phyloP scores from a whole-genome alignment of 1,139 yeast species.

The Geotrichum cucujoidarum region DNA sequence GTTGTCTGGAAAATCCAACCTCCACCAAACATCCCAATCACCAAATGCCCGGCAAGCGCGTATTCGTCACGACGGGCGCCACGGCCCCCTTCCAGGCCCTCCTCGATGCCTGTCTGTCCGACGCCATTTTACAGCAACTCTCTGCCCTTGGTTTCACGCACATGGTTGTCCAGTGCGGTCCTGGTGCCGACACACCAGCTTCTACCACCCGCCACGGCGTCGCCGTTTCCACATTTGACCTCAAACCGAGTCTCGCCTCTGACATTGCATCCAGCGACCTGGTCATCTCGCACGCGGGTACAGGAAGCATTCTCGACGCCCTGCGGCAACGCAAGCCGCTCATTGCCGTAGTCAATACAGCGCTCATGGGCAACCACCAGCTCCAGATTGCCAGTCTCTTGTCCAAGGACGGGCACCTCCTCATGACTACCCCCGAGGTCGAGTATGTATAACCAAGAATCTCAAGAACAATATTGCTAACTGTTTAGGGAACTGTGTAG shows the following conservation, averaged over 20 bases:
- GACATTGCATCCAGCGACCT: constrained; percentile 37
- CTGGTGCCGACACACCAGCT: constrained; percentile 24
- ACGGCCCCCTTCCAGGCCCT: constrained; percentile 68
- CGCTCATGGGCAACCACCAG: constrained; percentile 85
- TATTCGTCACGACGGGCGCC: constrained; percentile 76
- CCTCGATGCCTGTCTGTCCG: constrained; percentile 41
- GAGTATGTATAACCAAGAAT: constrained; percentile 1
- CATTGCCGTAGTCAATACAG: constrained; percentile 64
- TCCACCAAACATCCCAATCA: background rate
- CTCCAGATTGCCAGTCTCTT: constrained; percentile 65
- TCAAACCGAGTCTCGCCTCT: constrained; percentile 9
- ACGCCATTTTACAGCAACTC: constrained; percentile 40
- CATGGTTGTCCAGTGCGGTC: constrained; percentile 66
- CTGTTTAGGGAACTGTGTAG: constrained; percentile 16
- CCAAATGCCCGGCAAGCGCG: constrained; percentile 18
- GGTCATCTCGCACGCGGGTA: constrained; percentile 83
- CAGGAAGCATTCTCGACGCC: constrained; percentile 85
- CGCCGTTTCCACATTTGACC: constrained; percentile 37
- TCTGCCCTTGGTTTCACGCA: constrained; percentile 37
- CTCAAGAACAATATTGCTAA: background rate
- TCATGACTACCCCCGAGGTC: constrained; percentile 23
- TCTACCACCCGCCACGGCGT: constrained; percentile 29
- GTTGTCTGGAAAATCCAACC: too few species aligned
- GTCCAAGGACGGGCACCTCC: constrained; percentile 38
- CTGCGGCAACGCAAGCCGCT: constrained; percentile 53